Evolutionary conservation across 192 early-diverging fungal genomes (phyloP).

Genomic region (Diversispora eburnea): DNA sequence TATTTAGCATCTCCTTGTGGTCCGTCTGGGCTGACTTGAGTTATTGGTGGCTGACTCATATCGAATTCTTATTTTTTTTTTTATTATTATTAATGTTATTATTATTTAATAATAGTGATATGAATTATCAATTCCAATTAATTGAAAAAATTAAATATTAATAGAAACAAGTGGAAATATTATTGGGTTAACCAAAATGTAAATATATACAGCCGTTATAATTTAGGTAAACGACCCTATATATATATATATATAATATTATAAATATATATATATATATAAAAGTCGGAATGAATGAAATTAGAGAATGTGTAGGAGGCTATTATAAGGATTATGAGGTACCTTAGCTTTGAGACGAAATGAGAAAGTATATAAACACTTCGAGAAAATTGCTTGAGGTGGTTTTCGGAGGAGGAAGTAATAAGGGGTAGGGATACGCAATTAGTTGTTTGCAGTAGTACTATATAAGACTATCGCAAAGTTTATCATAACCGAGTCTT

Average conservation of each 20-base stretch:
- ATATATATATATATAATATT: no score
- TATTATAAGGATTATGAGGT: not conserved
- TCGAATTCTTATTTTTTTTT: slow-evolving; percentile 6
- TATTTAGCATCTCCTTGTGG: not conserved
- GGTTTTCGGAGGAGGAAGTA: not conserved
- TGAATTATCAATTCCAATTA: no score
- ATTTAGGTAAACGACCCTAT: no score
- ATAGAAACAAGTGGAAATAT: no score
- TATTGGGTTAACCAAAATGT: no score
- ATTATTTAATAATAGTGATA: not conserved
- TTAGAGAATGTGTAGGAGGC: not conserved
- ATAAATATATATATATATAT: no score
- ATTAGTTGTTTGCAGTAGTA: not conserved
- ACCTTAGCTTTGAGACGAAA: not conserved
- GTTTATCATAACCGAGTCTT: slow-evolving; percentile 26
- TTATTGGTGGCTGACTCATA: slow-evolving; percentile 25
- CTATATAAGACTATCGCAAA: not conserved
- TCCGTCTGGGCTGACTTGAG: slow-evolving; percentile 22
- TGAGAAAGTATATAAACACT: not conserved
- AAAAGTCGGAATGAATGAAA: no score
- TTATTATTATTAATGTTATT: not conserved
- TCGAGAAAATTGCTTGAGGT: slow-evolving; percentile 13
- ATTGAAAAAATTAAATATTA: no score
- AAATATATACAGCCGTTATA: no score
- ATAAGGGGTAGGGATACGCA: slow-evolving; percentile 1